Evolutionary conservation across 768 basidiomycete genomes (phyloP).

Genomic region (Cystobasidium onofrii): DNA sequence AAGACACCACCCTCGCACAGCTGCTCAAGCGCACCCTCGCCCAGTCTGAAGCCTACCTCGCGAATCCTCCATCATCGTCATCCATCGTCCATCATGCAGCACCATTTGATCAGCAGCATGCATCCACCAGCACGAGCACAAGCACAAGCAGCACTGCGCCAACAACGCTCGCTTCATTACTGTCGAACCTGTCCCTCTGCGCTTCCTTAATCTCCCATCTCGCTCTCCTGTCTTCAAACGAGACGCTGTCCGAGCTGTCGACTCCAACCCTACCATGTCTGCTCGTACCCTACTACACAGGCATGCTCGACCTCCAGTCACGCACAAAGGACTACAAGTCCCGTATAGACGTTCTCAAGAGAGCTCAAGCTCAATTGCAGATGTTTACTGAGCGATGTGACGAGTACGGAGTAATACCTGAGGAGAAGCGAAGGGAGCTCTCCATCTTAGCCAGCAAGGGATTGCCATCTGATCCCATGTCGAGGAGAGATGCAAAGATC

Average conservation of each 20-base stretch:
- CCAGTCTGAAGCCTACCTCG: not conserved
- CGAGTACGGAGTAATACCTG: constrained; percentile 60
- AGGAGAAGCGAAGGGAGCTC: constrained; percentile 51
- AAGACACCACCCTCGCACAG: not conserved
- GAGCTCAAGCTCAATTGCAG: constrained; percentile 53
- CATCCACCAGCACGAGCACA: not conserved
- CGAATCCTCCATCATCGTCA: not conserved
- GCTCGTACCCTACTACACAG: constrained; percentile 59
- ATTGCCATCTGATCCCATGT: constrained; percentile 57
- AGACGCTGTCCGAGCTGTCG: constrained; percentile 69
- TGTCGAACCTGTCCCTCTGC: constrained; percentile 55
- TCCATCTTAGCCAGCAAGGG: constrained; percentile 42
- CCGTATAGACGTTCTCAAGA: constrained; percentile 54
- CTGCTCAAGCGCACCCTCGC: constrained; percentile 15
- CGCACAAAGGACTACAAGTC: constrained; percentile 55
- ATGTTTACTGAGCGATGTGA: constrained; percentile 46
- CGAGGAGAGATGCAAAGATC: constrained; percentile 78
- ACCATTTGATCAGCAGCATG: not conserved
- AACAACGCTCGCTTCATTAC: constrained; percentile 38
- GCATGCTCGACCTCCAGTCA: constrained; percentile 60
- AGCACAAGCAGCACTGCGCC: not conserved
- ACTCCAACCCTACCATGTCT: constrained; percentile 69
- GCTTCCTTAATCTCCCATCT: constrained; percentile 55
- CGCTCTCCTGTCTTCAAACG: constrained; percentile 73
- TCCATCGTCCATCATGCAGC: too few relatives aligned